Conservation (phyloP, 2,329 filamentous ascomycete genomes). For the Aspergillus pseudotamarii region DNA sequence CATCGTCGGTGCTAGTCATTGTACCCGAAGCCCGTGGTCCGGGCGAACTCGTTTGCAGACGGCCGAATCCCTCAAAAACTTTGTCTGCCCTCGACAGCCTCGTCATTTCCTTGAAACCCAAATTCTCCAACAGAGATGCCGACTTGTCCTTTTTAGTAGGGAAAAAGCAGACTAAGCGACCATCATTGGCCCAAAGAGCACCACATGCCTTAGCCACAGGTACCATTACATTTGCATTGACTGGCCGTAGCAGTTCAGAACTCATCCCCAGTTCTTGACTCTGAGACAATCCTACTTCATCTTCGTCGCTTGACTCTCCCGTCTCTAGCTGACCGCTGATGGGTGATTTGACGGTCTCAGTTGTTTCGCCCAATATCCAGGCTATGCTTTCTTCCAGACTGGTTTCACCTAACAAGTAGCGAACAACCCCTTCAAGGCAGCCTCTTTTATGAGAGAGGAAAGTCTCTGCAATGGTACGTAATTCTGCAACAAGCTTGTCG, state of each 20-base stretch:
- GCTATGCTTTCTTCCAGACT: slow-evolving; percentile 60
- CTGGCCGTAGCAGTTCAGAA: slow-evolving; percentile 55
- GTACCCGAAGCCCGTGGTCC: slow-evolving; percentile 45
- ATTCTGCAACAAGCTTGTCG: slow-evolving; percentile 52
- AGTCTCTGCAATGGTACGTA: slow-evolving; percentile 58
- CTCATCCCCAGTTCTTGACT: slow-evolving; percentile 51
- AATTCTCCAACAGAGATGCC: slow-evolving; percentile 52
- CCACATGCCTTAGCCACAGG: slow-evolving; percentile 63
- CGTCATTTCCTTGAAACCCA: slow-evolving; percentile 53
- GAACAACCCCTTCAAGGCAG: slow-evolving; percentile 63
- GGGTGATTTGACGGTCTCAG: slow-evolving; percentile 50
- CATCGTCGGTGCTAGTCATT: slow-evolving; percentile 49
- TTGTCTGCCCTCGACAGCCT: slow-evolving; percentile 52
- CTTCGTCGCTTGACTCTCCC: slow-evolving; percentile 83
- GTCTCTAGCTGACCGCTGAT: slow-evolving; percentile 53
- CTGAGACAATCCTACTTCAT: slow-evolving; percentile 58
- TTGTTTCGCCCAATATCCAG: slow-evolving; percentile 60
- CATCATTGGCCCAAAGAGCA: slow-evolving; percentile 60
- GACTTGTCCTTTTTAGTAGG: slow-evolving; percentile 55
- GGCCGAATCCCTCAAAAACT: slow-evolving; percentile 66
- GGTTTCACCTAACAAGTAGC: slow-evolving; percentile 63
- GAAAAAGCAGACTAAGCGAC: slow-evolving; percentile 61
- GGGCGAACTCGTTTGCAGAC: slow-evolving; percentile 56
- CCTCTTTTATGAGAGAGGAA: slow-evolving; percentile 57
- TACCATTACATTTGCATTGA: slow-evolving; percentile 65